Conservation (phyloP, 768 basidiomycete genomes). For the Phanerodontia chrysosporium region DNA sequence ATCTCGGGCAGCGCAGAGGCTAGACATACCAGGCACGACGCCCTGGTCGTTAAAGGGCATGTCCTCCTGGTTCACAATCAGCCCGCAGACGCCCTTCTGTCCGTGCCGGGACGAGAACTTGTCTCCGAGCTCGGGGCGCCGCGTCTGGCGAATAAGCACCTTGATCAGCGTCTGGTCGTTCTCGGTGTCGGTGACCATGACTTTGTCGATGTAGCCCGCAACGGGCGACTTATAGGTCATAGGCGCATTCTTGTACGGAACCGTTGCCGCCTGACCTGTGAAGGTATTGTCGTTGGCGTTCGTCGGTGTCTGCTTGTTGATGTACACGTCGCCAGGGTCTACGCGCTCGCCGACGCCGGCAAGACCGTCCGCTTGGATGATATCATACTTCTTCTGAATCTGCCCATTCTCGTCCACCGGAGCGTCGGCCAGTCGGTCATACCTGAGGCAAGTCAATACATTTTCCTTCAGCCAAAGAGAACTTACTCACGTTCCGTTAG, state of each 20-base stretch:
- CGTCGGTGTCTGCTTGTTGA: slow-evolving; percentile 95
- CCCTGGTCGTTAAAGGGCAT: slow-evolving; percentile 99
- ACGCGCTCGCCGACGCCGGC: slow-evolving; percentile 94
- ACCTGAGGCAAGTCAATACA: slow-evolving; percentile 31
- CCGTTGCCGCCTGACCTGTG: slow-evolving; percentile 76
- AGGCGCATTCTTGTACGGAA: slow-evolving; percentile 88
- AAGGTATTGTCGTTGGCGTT: slow-evolving; percentile 92
- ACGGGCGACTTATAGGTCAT: slow-evolving; percentile 93
- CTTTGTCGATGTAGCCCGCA: slow-evolving; percentile 93
- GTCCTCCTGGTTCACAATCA: slow-evolving; percentile 98
- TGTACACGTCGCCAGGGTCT: slow-evolving; percentile 88
- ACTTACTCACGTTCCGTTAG: slow-evolving; percentile 86
- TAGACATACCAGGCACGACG: slow-evolving; percentile 73
- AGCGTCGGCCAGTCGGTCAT: slow-evolving; percentile 92
- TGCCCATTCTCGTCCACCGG: slow-evolving; percentile 80
- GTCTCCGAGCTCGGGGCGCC: slow-evolving; percentile 94
- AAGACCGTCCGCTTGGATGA: slow-evolving; percentile 88
- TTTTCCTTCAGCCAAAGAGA: neutral
- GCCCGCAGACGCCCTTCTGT: slow-evolving; percentile 97
- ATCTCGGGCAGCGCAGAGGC: slow-evolving; percentile 2
- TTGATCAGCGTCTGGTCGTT: slow-evolving; percentile 96
- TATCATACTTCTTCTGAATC: slow-evolving; percentile 80
- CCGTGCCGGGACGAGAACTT: slow-evolving; percentile 98
- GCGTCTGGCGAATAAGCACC: slow-evolving; percentile 93
- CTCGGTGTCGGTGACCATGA: slow-evolving; percentile 95